Evolutionary conservation across 257 asterid species (phyloP).

Genomic region (Solanum neorickii): DNA sequence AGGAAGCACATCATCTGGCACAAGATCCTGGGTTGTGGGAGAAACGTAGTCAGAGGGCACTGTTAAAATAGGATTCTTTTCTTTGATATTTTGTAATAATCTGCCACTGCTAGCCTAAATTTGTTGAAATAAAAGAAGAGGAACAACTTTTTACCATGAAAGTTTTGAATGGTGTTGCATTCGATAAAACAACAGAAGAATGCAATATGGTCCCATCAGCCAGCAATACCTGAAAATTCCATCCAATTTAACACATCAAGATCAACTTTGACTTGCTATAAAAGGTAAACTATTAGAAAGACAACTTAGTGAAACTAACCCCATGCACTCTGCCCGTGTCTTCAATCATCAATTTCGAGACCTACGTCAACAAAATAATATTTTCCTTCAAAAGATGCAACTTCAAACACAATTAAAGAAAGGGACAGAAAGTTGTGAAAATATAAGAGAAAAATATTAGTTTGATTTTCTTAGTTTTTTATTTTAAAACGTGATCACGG

Average conservation of each 20-base stretch:
- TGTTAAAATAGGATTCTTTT: not conserved
- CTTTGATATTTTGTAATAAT: not conserved
- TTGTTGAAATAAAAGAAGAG: not conserved
- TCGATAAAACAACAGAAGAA: slow-evolving; percentile 81
- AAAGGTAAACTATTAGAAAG: not conserved
- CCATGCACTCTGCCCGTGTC: slow-evolving; percentile 63
- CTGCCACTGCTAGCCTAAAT: not conserved
- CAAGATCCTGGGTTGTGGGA: slow-evolving; percentile 55
- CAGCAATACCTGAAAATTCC: slow-evolving; percentile 55
- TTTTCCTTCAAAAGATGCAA: not conserved
- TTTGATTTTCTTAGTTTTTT: not conserved
- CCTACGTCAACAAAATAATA: slow-evolving; percentile 25
- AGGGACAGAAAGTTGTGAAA: not conserved
- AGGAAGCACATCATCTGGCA: slow-evolving; percentile 65
- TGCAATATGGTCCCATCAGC: slow-evolving; percentile 67
- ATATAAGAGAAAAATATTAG: not conserved
- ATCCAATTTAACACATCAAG: slow-evolving; percentile 6
- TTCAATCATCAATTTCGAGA: slow-evolving; percentile 46
- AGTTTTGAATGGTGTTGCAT: slow-evolving; percentile 96
- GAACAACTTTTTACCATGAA: slow-evolving; percentile 46
- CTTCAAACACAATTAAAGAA: not conserved
- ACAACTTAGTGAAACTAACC: slow-evolving; percentile 33
- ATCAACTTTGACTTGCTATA: not conserved
- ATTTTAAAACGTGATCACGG: not conserved
- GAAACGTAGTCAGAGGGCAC: not conserved